phyloP scores from a whole-genome alignment of 169 alveolate genomes.

The Hepatocystis sp. region DNA sequence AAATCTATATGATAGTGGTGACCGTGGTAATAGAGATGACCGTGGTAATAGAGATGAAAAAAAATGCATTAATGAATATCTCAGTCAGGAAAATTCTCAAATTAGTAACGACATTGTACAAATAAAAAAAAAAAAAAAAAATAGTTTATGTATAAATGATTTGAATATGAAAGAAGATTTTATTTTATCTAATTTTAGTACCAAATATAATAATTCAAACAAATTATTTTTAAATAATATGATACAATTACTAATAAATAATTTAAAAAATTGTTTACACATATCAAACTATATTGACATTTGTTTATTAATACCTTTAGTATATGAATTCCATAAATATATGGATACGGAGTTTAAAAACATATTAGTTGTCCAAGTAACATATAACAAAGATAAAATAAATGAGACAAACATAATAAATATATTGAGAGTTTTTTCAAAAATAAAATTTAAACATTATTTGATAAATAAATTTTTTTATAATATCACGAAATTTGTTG shows the following conservation, averaged over 20 bases:
- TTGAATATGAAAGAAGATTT: too few species aligned
- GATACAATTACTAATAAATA: constrained; percentile 27
- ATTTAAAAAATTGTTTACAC: constrained; percentile 62
- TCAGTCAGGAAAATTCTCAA: not conserved
- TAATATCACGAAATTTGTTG: constrained; percentile 19
- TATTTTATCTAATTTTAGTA: too few species aligned
- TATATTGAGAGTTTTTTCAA: constrained; percentile 63
- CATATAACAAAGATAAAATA: constrained; percentile 47
- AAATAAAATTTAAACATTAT: constrained; percentile 47
- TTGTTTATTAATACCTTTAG: constrained; percentile 60
- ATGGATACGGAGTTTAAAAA: constrained; percentile 72
- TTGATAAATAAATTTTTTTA: constrained; percentile 34
- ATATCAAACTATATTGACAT: constrained; percentile 25
- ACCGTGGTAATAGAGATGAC: too few species aligned
- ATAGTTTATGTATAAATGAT: not conserved
- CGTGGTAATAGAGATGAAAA: too few species aligned
- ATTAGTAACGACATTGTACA: not conserved
- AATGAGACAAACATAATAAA: constrained; percentile 52
- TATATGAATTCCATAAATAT: constrained; percentile 58
- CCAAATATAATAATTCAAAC: too few species aligned
- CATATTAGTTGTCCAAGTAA: constrained; percentile 72
- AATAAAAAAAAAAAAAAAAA: not conserved
- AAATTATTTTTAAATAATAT: constrained; percentile 42
- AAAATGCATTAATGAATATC: not conserved
- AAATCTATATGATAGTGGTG: too few species aligned